These are phyloP conservation scores for Tuber aestivum DNA, from an alignment of 495 filamentous ascomycete genomes.

Conservation along the genomic window DNA sequence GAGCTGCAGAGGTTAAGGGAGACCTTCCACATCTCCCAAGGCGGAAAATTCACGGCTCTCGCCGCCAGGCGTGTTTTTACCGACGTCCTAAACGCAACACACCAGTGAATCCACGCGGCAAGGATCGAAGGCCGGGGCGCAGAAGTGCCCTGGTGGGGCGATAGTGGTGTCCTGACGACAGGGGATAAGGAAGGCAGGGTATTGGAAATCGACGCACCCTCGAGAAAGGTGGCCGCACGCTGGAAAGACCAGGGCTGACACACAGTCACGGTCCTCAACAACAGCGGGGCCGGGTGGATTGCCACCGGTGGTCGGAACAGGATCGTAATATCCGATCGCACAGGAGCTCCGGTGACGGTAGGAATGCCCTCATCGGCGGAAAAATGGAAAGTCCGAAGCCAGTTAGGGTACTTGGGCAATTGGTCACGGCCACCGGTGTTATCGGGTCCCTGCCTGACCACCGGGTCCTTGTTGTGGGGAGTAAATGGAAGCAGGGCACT, in stretches of 20 bases:
- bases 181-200: constrained; percentile 79
- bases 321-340: constrained; percentile 83
- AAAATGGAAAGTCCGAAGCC: constrained; percentile 64
- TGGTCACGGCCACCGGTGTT: constrained; percentile 75
- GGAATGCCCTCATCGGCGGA: constrained; percentile 46
- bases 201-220: constrained; percentile 86
- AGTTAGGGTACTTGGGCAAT: constrained; percentile 65
- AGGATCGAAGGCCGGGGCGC: constrained; percentile 74
- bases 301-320: constrained; percentile 77
- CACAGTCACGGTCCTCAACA: constrained; percentile 73
- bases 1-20: too few species aligned
- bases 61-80: constrained; percentile 74
- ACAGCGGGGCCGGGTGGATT: too few species aligned
- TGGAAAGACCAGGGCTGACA: too few species aligned
- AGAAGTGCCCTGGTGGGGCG: constrained; percentile 84
- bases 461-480: constrained; percentile 78
- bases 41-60: too few species aligned
- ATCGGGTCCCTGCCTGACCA: too few species aligned
- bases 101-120: constrained; percentile 80
- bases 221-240: too few species aligned
- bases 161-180: constrained; percentile 64
- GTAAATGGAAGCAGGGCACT: constrained; percentile 78
- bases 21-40: constrained; percentile 74
- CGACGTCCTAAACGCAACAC: constrained; percentile 75
- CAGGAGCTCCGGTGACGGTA: constrained; percentile 47